Evolutionary conservation across 2,329 filamentous ascomycete species (phyloP), one percentile per base, ranked within the genome.

Genomic region (Pseudohalonectria lignicola): DNA sequence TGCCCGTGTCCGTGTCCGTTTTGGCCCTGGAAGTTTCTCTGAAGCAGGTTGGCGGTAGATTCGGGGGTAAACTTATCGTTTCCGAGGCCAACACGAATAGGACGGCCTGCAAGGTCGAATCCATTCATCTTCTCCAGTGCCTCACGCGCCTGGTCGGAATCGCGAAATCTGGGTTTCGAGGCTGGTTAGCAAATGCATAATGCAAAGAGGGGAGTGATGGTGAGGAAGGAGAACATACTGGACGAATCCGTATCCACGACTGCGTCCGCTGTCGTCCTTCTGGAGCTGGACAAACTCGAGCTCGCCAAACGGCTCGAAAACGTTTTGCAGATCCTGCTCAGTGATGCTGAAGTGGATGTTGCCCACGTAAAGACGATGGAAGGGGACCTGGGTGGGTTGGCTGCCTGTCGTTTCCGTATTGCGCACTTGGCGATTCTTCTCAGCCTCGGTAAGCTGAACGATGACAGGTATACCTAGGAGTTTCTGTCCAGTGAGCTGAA

Each of bases 51-150:
- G 60, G 86, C 83, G 63, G 86, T 94, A 63, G 87, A 92, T 67
- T 96, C 92, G 55, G 88, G 84, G 64, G 88, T 96, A 66, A 96
- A 96, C 77, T 96, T 96, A 84, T 98, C 92, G 69, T 95, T 98
- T 64, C 92, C 92, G 68, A 98, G 86, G 63, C 92, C 92, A 62
- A 98, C 93, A 58, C 92, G 87, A 60, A 98, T 96, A 47, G 88
- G 87, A 59, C 92, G 88, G 63, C 88, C 88, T 53, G 92, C 92
- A 51, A 98, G 79, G 64, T 96, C 92, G 66, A 96, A 98, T 47
- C 90, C 88, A 64, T 98, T 98, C 90, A 98, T 95, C 66, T 95
- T 94, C 62, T 95, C 87, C 47, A 98, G 71, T 44, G 92, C 93
- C 60, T 94, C 86, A 56, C 90, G 86, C 55, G 92, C 92, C 62